Evolutionary conservation across 345 rosid genomes (phyloP), one percentile per base, ranked within the genome.

Genomic region (Linum trigynum): DNA sequence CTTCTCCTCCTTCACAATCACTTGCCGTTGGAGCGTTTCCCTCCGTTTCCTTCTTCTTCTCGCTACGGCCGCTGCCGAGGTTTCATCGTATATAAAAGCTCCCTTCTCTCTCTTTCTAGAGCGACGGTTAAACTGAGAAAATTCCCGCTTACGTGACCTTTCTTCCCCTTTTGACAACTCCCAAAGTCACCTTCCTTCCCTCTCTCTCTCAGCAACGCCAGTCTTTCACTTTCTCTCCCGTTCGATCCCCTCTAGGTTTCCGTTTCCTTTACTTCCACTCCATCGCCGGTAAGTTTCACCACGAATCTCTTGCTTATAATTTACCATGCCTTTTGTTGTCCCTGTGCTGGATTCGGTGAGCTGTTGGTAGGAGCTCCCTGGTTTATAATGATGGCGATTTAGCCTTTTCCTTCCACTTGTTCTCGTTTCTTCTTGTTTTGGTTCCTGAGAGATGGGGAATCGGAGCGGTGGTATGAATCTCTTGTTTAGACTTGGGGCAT

Each of bases 201-300:
- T 43, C 63, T 15, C 36, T 38, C 39, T 43, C 63, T 41, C 2
- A n/a, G 5, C 2, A 9, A 2, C 2, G 32, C 32, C 32, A 23
- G 32, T 23, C 32, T 1, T 11, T 35, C 58, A 3, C 8, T 51
- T 67, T 41, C 62, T 65, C 37, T 57, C 58, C 23, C 2, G 43
- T 50, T 23, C 42, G n/a, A 9, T 8, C 60, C 32, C 70, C 55
- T 50, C 64, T 59, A 63, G 75, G 84, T 59, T 77, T 77, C 72
- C 75, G 72, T 74, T 77, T 72, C 67, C 80, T 81, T 67, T 72
- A 82, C 89, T 80, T 78, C 74, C 23, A 69, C 80, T 73, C 70
- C 76, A 74, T 35, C 62, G 67, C 70, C 59, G 77, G 84, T 77
- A 78, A 69, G 74, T 76, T 38, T 67, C 14, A 0, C 35, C 51